These are phyloP conservation scores for Thermothelomyces thermophilus DNA, from an alignment of 2,329 filamentous ascomycete genomes.

Conservation along the genomic window DNA sequence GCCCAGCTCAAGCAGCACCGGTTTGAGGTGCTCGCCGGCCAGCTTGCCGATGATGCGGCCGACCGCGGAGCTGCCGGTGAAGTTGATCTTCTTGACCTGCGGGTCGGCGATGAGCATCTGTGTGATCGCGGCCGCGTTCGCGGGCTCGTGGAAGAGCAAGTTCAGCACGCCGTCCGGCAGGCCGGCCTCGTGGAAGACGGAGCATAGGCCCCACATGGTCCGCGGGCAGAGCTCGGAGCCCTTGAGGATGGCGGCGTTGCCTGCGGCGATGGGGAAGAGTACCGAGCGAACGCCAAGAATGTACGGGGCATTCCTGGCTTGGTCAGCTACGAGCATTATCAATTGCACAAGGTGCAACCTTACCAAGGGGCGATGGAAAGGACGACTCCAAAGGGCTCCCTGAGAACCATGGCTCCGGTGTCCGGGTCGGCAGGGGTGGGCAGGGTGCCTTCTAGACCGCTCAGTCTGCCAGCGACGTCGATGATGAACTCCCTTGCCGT, in stretches of 20 bases:
- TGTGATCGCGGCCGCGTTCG: conserved; percentile 62
- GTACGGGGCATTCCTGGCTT: conserved; percentile 50
- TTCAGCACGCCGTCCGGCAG: conserved; percentile 71
- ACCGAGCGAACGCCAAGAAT: conserved; percentile 50
- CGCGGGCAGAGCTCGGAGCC: conserved; percentile 62
- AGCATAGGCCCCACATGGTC: conserved; percentile 55
- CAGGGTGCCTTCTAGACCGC: conserved; percentile 30
- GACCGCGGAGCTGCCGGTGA: conserved; percentile 71
- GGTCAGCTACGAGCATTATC: background rate
- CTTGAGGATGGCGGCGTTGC: conserved; percentile 72
- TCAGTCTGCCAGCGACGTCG: conserved; percentile 39
- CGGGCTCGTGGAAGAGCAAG: conserved; percentile 58
- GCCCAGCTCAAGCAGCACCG: conserved; percentile 72
- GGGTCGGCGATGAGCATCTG: conserved; percentile 60
- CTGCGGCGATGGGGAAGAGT: conserved; percentile 61
- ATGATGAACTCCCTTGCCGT: conserved; percentile 33
- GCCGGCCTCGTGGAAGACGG: conserved; percentile 65
- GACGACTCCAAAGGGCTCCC: conserved; percentile 73
- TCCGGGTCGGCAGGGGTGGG: conserved; percentile 38
- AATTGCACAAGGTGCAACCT: conserved; percentile 15
- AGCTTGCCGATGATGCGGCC: conserved; percentile 65
- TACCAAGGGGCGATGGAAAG: conserved; percentile 78
- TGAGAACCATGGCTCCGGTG: conserved; percentile 57
- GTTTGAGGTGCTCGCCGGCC: conserved; percentile 71
- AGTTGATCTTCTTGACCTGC: conserved; percentile 72